Conservation (phyloP, 495 filamentous ascomycete genomes). For the Neurospora cerealis region DNA sequence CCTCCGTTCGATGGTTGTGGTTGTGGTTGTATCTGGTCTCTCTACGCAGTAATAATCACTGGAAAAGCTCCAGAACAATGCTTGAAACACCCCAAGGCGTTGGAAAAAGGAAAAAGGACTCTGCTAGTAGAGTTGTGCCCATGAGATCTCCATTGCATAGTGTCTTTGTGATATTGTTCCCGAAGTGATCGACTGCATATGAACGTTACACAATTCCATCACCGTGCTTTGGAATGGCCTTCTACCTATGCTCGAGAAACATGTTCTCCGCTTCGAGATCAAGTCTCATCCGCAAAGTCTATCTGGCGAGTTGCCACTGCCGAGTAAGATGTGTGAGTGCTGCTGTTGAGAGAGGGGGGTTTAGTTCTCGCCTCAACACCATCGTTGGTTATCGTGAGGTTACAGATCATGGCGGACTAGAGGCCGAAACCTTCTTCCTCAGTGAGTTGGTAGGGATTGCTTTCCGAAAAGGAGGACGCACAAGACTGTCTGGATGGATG, state of each 20-base stretch:
- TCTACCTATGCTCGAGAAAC: not conserved
- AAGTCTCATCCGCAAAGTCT: not conserved
- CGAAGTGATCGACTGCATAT: not conserved
- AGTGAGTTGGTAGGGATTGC: not conserved
- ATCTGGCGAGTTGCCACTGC: not conserved
- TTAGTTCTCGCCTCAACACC: not conserved
- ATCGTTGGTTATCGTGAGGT: not conserved
- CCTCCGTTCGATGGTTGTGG: no score
- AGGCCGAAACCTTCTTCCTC: not conserved
- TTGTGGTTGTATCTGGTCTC: not conserved
- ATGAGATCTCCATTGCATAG: not conserved
- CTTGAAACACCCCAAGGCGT: not conserved
- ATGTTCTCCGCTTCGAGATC: not conserved
- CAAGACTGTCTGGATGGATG: not conserved
- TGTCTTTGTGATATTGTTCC: not conserved
- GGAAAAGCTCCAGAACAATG: not conserved
- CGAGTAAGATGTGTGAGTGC: not conserved
- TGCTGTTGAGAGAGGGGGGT: not conserved
- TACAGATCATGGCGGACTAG: not conserved
- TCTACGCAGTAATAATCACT: not conserved
- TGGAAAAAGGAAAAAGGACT: no score
- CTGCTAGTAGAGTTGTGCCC: not conserved
- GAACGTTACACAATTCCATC: not conserved
- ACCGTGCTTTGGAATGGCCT: not conserved
- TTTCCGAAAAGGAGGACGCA: not conserved